Conservation (phyloP, 2,329 filamentous ascomycete genomes). For the Colletotrichum incanum region DNA sequence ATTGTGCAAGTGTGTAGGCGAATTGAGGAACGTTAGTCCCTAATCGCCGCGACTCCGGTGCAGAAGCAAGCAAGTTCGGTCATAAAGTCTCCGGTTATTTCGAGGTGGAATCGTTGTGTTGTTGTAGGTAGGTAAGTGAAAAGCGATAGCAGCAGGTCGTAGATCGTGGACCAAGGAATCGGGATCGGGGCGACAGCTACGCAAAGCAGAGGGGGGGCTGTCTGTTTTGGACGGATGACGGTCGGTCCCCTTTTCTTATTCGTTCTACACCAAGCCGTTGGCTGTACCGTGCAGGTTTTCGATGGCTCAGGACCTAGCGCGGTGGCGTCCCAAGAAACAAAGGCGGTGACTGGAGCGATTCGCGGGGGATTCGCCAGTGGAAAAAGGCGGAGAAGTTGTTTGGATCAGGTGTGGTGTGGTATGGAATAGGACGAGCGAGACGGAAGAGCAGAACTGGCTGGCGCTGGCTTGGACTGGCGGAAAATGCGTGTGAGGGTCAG, state of each 20-base stretch:
- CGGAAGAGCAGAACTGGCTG: slow-evolving; percentile 33
- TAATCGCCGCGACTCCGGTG: slow-evolving; percentile 31
- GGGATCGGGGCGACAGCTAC: slow-evolving; percentile 31
- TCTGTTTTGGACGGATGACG: slow-evolving; percentile 38
- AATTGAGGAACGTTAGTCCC: slow-evolving; percentile 41
- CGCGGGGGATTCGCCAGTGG: slow-evolving; percentile 42
- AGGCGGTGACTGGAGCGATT: slow-evolving; percentile 45
- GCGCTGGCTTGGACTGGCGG: slow-evolving; percentile 11
- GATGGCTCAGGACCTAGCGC: slow-evolving; percentile 43
- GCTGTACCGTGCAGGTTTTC: slow-evolving; percentile 41
- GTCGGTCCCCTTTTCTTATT: slow-evolving; percentile 39
- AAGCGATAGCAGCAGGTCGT: slow-evolving; percentile 25
- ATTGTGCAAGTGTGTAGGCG: slow-evolving; percentile 53
- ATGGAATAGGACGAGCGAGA: not conserved
- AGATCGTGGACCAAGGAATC: slow-evolving; percentile 37
- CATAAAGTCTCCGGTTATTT: slow-evolving; percentile 27
- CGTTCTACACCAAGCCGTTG: slow-evolving; percentile 42
- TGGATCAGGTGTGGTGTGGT: not conserved
- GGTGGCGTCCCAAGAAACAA: slow-evolving; percentile 45
- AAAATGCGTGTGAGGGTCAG: slow-evolving; percentile 24
- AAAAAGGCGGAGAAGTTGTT: slow-evolving; percentile 15
- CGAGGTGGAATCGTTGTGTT: slow-evolving; percentile 1
- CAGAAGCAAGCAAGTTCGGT: slow-evolving; percentile 22
- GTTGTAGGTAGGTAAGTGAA: slow-evolving; percentile 14
- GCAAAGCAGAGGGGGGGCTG: slow-evolving; percentile 17